Evolutionary conservation across 345 rosid genomes (phyloP).

Genomic region (Balakata baccata): DNA sequence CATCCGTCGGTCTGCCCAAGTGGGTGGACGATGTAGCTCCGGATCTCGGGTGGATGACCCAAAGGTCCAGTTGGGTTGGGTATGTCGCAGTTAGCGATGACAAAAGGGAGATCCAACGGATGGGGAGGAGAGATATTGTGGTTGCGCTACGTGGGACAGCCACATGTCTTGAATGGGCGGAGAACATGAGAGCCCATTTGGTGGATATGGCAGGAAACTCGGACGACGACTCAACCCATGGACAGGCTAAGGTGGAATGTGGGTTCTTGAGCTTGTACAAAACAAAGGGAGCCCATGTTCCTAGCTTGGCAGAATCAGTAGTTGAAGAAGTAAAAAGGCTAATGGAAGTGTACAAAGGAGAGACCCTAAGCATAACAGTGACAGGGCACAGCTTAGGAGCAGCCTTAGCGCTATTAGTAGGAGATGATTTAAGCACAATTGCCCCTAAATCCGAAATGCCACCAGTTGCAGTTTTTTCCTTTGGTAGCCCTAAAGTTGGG

Average conservation of each 20-base stretch:
- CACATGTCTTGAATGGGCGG: slow-evolving; percentile 96
- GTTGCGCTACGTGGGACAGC: slow-evolving; percentile 91
- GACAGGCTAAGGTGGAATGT: slow-evolving; percentile 22
- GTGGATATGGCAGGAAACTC: slow-evolving; percentile 5
- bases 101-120: slow-evolving; percentile 69
- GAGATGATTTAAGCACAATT: slow-evolving; percentile 23
- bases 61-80: slow-evolving; percentile 89
- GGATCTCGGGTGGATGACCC: slow-evolving; percentile 90
- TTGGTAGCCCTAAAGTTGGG: slow-evolving; percentile 32
- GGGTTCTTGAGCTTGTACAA: slow-evolving; percentile 33
- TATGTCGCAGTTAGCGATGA: slow-evolving; percentile 92
- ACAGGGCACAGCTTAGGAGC: slow-evolving; percentile 38
- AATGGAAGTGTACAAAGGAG: slow-evolving; percentile 24
- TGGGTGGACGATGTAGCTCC: slow-evolving; percentile 87
- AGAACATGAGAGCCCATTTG: slow-evolving; percentile 62
- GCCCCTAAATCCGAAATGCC: slow-evolving; percentile 13
- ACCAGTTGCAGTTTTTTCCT: slow-evolving; percentile 30
- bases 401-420: slow-evolving; percentile 24
- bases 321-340: slow-evolving; percentile 24
- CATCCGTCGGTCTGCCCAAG: slow-evolving; percentile 75
- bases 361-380: slow-evolving; percentile 29
- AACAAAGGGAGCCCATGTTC: slow-evolving; percentile 27
- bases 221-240: slow-evolving; percentile 12
- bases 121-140: slow-evolving; percentile 93
- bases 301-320: slow-evolving; percentile 22